Conservation (phyloP, 2,329 filamentous ascomycete species). For the Colletotrichum siamense region DNA sequence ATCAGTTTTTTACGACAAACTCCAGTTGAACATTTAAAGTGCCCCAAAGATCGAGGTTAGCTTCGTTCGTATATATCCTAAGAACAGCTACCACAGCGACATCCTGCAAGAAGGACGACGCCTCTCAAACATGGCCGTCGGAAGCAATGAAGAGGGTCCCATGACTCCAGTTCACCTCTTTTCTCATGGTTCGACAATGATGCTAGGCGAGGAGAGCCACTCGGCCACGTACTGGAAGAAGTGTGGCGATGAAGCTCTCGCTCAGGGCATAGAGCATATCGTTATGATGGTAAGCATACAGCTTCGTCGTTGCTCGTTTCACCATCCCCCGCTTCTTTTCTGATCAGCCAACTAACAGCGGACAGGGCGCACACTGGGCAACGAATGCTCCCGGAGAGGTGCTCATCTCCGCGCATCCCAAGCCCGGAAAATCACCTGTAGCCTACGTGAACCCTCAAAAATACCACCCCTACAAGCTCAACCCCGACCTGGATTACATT, state of each 20-base stretch:
- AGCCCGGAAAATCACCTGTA: slow-evolving; percentile 66
- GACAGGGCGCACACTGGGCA: slow-evolving; percentile 71
- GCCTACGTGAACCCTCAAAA: slow-evolving; percentile 71
- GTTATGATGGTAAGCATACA: slow-evolving; percentile 63
- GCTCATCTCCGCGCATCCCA: slow-evolving; percentile 65
- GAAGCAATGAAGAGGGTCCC: not conserved
- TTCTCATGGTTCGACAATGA: slow-evolving; percentile 75
- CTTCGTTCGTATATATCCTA: not conserved
- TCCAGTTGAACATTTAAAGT: not conserved
- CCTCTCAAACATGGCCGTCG: slow-evolving; percentile 4
- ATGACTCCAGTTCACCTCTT: slow-evolving; percentile 68
- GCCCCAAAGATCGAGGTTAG: not conserved
- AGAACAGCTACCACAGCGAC: not conserved
- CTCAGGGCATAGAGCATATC: slow-evolving; percentile 63
- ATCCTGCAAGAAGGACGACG: not conserved
- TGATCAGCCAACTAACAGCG: not conserved
- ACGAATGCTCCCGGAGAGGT: slow-evolving; percentile 55
- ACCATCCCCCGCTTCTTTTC: not conserved
- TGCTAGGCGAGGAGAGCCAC: slow-evolving; percentile 68
- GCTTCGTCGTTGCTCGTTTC: not conserved
- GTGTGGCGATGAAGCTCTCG: slow-evolving; percentile 67
- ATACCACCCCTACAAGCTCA: slow-evolving; percentile 66
- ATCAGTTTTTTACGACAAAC: not conserved
- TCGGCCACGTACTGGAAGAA: slow-evolving; percentile 71
- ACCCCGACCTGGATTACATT: slow-evolving; percentile 61